Base-by-base conservation (phyloP, 768 basidiomycete species). In the Boletus insuetus region DNA sequence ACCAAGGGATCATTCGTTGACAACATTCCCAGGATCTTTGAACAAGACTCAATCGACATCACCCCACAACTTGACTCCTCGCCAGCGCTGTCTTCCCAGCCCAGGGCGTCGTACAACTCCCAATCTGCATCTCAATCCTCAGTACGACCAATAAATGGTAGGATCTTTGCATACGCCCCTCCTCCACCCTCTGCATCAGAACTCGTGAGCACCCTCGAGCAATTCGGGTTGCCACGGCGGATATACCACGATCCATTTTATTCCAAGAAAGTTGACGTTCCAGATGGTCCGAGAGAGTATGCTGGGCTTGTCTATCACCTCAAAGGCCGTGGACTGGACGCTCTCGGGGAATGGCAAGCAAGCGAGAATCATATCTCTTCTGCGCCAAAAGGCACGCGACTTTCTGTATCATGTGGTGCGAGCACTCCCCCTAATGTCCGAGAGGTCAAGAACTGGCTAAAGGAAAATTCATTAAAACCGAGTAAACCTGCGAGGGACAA, bases 241-340 rank as follows among this genome's bases (percentile, higher is more conserved):
- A 68, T 89, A 22, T 95, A 97, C 70, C 82, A 79, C 42, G 74
- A 81, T 17, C 90, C 95, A 0, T 87, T 81, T 70, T 98, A 92
- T 65, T 93, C 91, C 7, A 81, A 82, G 48, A 76, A 78, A 22
- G 60, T 62, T 4, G 96, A 98, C 66, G 79, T 86, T 0, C 87
- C 93, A 1, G 77, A 78, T 32, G 71, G 74, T n/a, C 72, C 86
- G 3, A 79, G 84, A 62, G 88, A 92, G 72, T 94, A 87, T 68
- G 93, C 85, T 22, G 94, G 93, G 0, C 69, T 91, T 1, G 64
- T 81, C 19, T 95, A 88, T 68, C 75, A 76, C 39, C 73, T 95
- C 19, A 85, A 85, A 60, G 85, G 89, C 6, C 82, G 81, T 1
- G 75, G 80, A 9, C 72, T 90, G 12, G 66, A 70, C 22, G 72